These are phyloP conservation scores for Chondrostereum purpureum DNA, from an alignment of 1,284 basidiomycete species.

Conservation along the genomic window DNA sequence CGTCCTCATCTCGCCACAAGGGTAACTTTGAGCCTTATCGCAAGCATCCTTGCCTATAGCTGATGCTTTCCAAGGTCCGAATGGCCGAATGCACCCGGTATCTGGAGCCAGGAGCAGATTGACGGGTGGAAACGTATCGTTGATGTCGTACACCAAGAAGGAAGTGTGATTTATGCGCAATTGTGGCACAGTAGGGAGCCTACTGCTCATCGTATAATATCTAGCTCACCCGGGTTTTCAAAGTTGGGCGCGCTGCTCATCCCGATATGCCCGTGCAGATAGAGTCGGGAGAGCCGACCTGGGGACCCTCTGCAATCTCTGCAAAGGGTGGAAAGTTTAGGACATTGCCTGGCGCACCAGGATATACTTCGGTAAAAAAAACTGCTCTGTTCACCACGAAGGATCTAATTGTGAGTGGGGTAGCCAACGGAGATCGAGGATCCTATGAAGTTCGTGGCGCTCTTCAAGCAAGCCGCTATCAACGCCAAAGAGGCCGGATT, in stretches of 20 bases:
- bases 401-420: too few species aligned
- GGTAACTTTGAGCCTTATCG: neutral
- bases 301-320: constrained; percentile 16
- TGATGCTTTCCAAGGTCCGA: too few species aligned
- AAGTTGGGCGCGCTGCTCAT: constrained; percentile 30
- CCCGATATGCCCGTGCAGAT: too few species aligned
- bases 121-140: neutral
- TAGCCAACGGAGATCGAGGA: constrained; percentile 37
- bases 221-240: too few species aligned
- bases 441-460: constrained; percentile 30
- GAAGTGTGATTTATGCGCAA: too few species aligned
- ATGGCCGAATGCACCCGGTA: constrained; percentile 7
- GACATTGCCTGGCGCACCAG: too few species aligned
- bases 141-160: neutral
- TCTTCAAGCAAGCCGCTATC: constrained; percentile 51
- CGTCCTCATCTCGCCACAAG: constrained; percentile 8
- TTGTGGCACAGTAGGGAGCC: too few species aligned
- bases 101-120: constrained; percentile 10
- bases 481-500: too few species aligned
- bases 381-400: too few species aligned
- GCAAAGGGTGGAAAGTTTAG: constrained; percentile 22
- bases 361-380: too few species aligned
- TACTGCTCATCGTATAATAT: too few species aligned
- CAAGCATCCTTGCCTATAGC: neutral
- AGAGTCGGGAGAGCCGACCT: constrained; percentile 22